phyloP scores from a whole-genome alignment of 805 yeast species.

The Metschnikowia reukaufii region DNA sequence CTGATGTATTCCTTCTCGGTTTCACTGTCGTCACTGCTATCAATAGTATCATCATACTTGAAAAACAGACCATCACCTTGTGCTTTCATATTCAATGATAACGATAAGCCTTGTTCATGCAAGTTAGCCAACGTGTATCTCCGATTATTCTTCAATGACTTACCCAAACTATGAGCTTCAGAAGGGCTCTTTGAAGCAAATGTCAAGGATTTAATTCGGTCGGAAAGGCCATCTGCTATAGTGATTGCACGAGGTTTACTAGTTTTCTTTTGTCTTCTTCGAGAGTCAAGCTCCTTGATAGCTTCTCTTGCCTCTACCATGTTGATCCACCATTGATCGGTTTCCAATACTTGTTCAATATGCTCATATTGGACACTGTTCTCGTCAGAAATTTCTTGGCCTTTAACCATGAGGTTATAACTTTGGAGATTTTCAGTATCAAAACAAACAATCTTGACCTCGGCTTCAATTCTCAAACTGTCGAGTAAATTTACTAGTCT shows the following conservation, averaged over 20 bases:
- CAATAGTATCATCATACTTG: conserved; percentile 25
- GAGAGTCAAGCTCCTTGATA: conserved; percentile 34
- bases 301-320: conserved; percentile 56
- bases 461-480: conserved; percentile 82
- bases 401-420: conserved; percentile 78
- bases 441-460: conserved; percentile 71
- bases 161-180: conserved; percentile 15
- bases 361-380: conserved; percentile 25
- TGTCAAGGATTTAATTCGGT: conserved; percentile 24
- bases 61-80: conserved; percentile 33
- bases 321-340: conserved; percentile 88
- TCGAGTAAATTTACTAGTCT: conserved; percentile 65
- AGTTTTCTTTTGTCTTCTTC: conserved; percentile 20
- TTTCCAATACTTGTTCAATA: conserved; percentile 50
- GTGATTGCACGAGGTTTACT: conserved; percentile 11
- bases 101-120: conserved; percentile 65
- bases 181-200: conserved; percentile 20
- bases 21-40: conserved; percentile 26
- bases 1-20: conserved; percentile 22
- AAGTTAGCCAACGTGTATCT: conserved; percentile 60
- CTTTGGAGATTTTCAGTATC: conserved; percentile 53
- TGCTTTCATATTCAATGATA: conserved; percentile 76
- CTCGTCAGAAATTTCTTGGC: conserved; percentile 31
- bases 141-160: conserved; percentile 30
- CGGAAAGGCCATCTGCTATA: conserved; percentile 13